phyloP scores from a whole-genome alignment of 805 yeast species.

The Saccharomycopsis amapae region DNA sequence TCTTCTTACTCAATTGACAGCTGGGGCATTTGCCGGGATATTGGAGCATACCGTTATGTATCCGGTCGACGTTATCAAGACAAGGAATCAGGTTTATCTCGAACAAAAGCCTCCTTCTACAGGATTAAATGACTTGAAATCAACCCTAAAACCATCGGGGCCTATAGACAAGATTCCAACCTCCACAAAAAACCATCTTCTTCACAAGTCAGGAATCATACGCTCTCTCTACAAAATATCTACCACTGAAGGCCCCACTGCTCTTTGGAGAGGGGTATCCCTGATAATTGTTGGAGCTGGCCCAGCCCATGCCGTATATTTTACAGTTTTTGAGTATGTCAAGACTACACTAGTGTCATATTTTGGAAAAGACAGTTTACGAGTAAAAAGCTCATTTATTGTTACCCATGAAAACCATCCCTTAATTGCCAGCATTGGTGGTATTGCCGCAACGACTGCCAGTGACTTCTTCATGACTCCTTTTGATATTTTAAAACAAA shows the following conservation, averaged over 20 bases:
- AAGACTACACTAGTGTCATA: slow-evolving; percentile 44
- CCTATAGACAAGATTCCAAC: no score
- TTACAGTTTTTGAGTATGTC: slow-evolving; percentile 84
- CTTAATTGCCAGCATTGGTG: slow-evolving; percentile 76
- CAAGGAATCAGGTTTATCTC: slow-evolving; percentile 74
- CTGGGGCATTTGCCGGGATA: slow-evolving; percentile 98
- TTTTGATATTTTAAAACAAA: slow-evolving; percentile 88
- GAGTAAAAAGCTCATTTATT: slow-evolving; percentile 22
- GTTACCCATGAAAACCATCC: slow-evolving; percentile 67
- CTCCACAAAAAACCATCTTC: slow-evolving; percentile 21
- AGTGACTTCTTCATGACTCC: slow-evolving; percentile 97
- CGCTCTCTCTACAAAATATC: slow-evolving; percentile 66
- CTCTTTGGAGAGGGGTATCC: slow-evolving; percentile 90
- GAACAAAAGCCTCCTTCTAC: slow-evolving; percentile 12
- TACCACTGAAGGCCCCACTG: slow-evolving; percentile 80
- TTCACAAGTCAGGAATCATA: slow-evolving; percentile 41
- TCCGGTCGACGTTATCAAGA: slow-evolving; percentile 93
- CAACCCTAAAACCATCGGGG: no score
- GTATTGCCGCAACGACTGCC: slow-evolving; percentile 86
- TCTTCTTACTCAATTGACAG: slow-evolving; percentile 69
- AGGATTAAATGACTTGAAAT: no score
- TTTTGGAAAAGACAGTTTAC: background rate
- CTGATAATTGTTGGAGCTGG: slow-evolving; percentile 97
- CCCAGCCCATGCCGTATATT: slow-evolving; percentile 96
- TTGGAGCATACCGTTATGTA: slow-evolving; percentile 98